Evolutionary conservation across 2,329 filamentous ascomycete genomes (phyloP).

Genomic region (Fusarium agapanthi): DNA sequence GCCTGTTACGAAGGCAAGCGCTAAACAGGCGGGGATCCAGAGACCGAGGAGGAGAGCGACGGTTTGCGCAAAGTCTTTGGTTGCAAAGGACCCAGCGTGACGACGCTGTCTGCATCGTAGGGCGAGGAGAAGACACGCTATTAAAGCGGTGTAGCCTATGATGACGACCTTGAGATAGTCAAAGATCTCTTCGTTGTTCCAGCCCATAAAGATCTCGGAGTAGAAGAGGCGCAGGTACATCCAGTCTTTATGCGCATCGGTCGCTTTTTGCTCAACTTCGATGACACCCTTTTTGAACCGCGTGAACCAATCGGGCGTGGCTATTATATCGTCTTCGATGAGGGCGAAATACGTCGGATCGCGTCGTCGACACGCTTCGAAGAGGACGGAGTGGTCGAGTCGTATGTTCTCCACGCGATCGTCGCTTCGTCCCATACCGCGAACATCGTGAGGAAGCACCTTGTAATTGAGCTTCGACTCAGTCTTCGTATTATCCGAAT

Average conservation of each 20-base stretch:
- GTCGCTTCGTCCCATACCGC: slow-evolving; percentile 37
- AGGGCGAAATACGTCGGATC: slow-evolving; percentile 48
- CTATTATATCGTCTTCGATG: slow-evolving; percentile 50
- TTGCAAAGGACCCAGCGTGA: slow-evolving; percentile 1
- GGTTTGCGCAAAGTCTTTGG: slow-evolving; percentile 36
- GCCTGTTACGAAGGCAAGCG: slow-evolving; percentile 44
- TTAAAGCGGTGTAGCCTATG: slow-evolving; percentile 38
- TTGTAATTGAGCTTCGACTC: slow-evolving; percentile 18
- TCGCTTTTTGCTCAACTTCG: slow-evolving; percentile 40
- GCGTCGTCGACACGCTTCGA: slow-evolving; percentile 44
- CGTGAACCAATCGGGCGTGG: slow-evolving; percentile 47
- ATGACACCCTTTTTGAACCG: slow-evolving; percentile 42
- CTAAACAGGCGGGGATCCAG: slow-evolving; percentile 47
- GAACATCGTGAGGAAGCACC: slow-evolving; percentile 35
- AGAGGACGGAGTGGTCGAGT: slow-evolving; percentile 46
- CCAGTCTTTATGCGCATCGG: slow-evolving; percentile 40
- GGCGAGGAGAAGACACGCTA: slow-evolving; percentile 14
- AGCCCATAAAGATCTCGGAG: slow-evolving; percentile 50
- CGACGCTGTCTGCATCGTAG: slow-evolving; percentile 18
- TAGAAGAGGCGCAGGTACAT: slow-evolving; percentile 52
- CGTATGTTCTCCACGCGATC: slow-evolving; percentile 47
- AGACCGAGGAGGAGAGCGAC: slow-evolving; percentile 40
- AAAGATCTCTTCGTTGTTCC: slow-evolving; percentile 49
- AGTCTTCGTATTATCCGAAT: slow-evolving; percentile 17
- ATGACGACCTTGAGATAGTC: slow-evolving; percentile 42